These are phyloP conservation scores for Mycena epipterygia DNA, from an alignment of 768 basidiomycete species.

Conservation along the genomic window DNA sequence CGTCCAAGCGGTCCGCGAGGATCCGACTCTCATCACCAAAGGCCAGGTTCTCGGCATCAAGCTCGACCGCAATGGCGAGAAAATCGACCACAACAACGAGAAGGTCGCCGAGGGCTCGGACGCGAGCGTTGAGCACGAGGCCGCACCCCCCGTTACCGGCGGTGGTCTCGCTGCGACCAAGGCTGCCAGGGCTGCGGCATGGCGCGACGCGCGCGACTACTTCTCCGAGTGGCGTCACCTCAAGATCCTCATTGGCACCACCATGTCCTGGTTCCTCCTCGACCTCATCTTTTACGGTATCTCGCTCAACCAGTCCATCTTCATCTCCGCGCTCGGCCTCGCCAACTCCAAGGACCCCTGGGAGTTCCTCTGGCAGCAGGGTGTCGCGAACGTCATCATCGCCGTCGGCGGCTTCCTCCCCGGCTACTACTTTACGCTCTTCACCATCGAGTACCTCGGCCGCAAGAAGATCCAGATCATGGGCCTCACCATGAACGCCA, in stretches of 20 bases:
- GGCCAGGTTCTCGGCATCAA: slow-evolving; percentile 19
- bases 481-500: slow-evolving; percentile 26
- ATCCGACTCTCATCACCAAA: slow-evolving; percentile 27
- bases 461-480: slow-evolving; percentile 31
- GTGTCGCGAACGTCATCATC: slow-evolving; percentile 31
- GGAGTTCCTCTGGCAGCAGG: slow-evolving; percentile 36
- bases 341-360: slow-evolving; percentile 31
- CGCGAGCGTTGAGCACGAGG: neutral
- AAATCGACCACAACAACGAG: neutral
- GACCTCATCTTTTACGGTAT: slow-evolving; percentile 31
- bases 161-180: slow-evolving; percentile 12
- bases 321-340: slow-evolving; percentile 30
- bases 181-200: slow-evolving; percentile 27
- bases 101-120: neutral
- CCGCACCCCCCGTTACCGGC: neutral
- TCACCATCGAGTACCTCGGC: slow-evolving; percentile 31
- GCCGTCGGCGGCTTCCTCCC: slow-evolving; percentile 31
- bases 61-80: slow-evolving; percentile 7
- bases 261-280: slow-evolving; percentile 27
- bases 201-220: slow-evolving; percentile 34
- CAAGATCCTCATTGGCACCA: slow-evolving; percentile 34
- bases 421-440: slow-evolving; percentile 30
- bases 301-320: slow-evolving; percentile 35
- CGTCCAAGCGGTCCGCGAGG: slow-evolving; percentile 24
- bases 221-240: slow-evolving; percentile 34